Conservation (phyloP, 331 rosid genomes). For the Phaseolus coccineus region DNA sequence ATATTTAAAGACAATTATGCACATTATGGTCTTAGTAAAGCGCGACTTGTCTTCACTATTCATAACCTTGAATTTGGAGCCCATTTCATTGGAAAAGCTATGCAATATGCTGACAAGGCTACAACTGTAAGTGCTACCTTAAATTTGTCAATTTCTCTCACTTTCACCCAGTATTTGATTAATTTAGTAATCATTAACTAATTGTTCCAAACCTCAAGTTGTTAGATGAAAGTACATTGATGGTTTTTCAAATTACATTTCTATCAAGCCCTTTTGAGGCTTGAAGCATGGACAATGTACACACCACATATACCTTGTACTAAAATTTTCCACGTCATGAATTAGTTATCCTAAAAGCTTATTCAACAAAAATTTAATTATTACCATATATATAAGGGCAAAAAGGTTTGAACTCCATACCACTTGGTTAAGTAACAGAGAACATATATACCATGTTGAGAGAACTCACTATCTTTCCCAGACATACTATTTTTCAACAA, state of each 20-base stretch:
- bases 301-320: neutral
- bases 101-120: slow-evolving; percentile 72
- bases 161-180: slow-evolving; percentile 18
- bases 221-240: neutral
- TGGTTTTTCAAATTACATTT: slow-evolving; percentile 15
- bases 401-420: neutral
- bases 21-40: slow-evolving; percentile 80
- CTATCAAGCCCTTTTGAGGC: slow-evolving; percentile 3
- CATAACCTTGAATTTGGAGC: slow-evolving; percentile 96
- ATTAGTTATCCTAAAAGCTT: neutral
- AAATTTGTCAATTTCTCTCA: slow-evolving; percentile 26
- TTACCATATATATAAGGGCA: neutral
- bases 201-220: neutral
- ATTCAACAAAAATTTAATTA: neutral
- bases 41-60: slow-evolving; percentile 85
- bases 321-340: slow-evolving; percentile 5
- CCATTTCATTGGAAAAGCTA: slow-evolving; percentile 66
- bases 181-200: slow-evolving; percentile 11
- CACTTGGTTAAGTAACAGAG: neutral
- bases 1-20: slow-evolving; percentile 77
- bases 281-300: slow-evolving; percentile 1
- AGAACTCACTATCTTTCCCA: neutral
- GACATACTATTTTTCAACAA: neutral
- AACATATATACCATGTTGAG: neutral
- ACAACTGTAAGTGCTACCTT: slow-evolving; percentile 75